Percentiles rank a stretch among this genome's conserved stretches.
phyloP scores from a whole-genome alignment of 176 grass and related monocot genomes.

The Lolium multiflorum region DNA sequence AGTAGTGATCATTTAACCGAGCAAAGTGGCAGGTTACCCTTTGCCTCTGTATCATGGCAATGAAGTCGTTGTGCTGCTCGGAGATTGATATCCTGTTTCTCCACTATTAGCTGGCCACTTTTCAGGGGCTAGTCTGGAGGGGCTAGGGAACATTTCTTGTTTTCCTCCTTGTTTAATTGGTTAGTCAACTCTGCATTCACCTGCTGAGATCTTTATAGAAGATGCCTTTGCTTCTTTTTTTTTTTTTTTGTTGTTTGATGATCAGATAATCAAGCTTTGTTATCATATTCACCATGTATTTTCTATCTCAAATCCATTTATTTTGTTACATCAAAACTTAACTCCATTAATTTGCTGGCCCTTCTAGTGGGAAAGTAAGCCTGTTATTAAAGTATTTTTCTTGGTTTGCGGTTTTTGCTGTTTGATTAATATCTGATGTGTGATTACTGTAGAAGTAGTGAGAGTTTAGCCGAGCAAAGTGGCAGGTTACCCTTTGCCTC shows the following conservation, averaged over 20 bases:
- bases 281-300: neutral
- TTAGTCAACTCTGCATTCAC: neutral
- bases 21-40: slow-evolving; percentile 47
- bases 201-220: neutral
- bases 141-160: neutral
- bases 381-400: neutral
- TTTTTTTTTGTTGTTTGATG: neutral
- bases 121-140: neutral
- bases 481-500: slow-evolving; percentile 31
- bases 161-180: neutral
- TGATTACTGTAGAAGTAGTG: neutral
- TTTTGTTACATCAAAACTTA: too few species aligned
- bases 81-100: slow-evolving; percentile 22
- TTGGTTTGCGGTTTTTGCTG: neutral
- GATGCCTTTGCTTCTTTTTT: neutral
- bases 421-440: neutral
- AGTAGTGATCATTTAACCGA: neutral
- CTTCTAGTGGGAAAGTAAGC: neutral
- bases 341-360: too few species aligned
- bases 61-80: slow-evolving; percentile 35
- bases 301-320: too few species aligned
- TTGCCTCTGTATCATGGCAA: slow-evolving; percentile 35
- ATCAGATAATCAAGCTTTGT: neutral
- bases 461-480: slow-evolving; percentile 20
- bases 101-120: neutral